A percentile compares a stretch with the other conserved stretches of the same genome.
These are phyloP conservation scores for Debaryomyces robertsiae DNA, from an alignment of 1,139 yeast species.

Conservation along the genomic window DNA sequence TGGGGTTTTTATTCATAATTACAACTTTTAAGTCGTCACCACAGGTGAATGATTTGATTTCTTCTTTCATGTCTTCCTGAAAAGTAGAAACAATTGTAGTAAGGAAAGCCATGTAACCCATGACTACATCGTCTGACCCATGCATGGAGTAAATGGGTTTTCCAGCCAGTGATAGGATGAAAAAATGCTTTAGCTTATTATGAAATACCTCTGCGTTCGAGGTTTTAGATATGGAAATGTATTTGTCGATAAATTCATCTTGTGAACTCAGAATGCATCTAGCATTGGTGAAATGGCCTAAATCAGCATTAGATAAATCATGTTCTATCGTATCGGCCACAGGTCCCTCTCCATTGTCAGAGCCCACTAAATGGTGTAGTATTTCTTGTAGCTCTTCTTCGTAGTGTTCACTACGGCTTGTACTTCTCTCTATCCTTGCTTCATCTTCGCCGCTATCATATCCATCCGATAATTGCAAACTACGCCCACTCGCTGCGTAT, in stretches of 20 bases:
- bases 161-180: slow-evolving; percentile 87
- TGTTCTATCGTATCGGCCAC: not conserved
- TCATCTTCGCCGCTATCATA: slow-evolving; percentile 13
- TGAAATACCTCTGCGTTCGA: slow-evolving; percentile 36
- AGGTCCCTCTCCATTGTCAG: slow-evolving; percentile 13
- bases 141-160: slow-evolving; percentile 86
- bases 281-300: slow-evolving; percentile 2
- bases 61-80: slow-evolving; percentile 42
- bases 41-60: slow-evolving; percentile 28
- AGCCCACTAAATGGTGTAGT: slow-evolving; percentile 28
- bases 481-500: slow-evolving; percentile 9
- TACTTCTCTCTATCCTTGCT: slow-evolving; percentile 2
- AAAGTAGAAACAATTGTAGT: slow-evolving; percentile 69
- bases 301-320: not conserved
- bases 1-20: slow-evolving; percentile 65
- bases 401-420: slow-evolving; percentile 16
- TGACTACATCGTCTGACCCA: slow-evolving; percentile 70
- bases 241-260: slow-evolving; percentile 19
- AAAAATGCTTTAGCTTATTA: slow-evolving; percentile 63
- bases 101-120: slow-evolving; percentile 75
- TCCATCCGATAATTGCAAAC: slow-evolving; percentile 8
- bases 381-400: slow-evolving; percentile 34
- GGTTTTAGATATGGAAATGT: slow-evolving; percentile 27
- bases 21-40: slow-evolving; percentile 54
- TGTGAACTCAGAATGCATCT: slow-evolving; percentile 6